Evolutionary conservation across 2,329 filamentous ascomycete genomes (phyloP).

Genomic region (Rutstroemia sp.): DNA sequence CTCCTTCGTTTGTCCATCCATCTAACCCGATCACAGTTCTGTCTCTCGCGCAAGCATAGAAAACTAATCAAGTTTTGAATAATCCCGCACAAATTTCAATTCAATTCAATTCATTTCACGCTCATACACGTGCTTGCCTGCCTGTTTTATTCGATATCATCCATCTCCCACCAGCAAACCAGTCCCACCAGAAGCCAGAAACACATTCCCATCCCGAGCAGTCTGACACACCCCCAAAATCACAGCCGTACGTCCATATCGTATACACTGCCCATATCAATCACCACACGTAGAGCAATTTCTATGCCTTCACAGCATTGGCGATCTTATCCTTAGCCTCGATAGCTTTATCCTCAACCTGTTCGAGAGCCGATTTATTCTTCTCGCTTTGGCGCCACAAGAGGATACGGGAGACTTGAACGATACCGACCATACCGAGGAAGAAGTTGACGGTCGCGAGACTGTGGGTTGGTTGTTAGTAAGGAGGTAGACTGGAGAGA

Average conservation of each 20-base stretch:
- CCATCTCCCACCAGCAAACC: too few relatives aligned
- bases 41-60: too few relatives aligned
- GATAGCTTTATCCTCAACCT: conserved; percentile 19
- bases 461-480: conserved; percentile 34
- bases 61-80: neutral
- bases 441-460: conserved; percentile 98
- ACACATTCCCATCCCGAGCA: too few relatives aligned
- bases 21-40: neutral
- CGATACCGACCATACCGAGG: conserved; percentile 77
- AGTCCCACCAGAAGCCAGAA: too few relatives aligned
- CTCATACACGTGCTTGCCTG: too few relatives aligned
- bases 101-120: too few relatives aligned
- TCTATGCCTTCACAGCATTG: conserved; percentile 31
- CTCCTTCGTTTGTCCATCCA: neutral
- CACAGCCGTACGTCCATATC: too few relatives aligned
- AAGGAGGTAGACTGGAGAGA: neutral
- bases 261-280: neutral
- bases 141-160: too few relatives aligned
- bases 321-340: conserved; percentile 19
- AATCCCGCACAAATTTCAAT: too few relatives aligned
- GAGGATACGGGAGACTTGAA: conserved; percentile 74
- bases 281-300: neutral
- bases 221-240: too few relatives aligned
- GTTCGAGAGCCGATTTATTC: conserved; percentile 26
- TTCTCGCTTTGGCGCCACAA: conserved; percentile 55